phyloP scores from a whole-genome alignment of 1,284 basidiomycete genomes.

The Naganishia albida region DNA sequence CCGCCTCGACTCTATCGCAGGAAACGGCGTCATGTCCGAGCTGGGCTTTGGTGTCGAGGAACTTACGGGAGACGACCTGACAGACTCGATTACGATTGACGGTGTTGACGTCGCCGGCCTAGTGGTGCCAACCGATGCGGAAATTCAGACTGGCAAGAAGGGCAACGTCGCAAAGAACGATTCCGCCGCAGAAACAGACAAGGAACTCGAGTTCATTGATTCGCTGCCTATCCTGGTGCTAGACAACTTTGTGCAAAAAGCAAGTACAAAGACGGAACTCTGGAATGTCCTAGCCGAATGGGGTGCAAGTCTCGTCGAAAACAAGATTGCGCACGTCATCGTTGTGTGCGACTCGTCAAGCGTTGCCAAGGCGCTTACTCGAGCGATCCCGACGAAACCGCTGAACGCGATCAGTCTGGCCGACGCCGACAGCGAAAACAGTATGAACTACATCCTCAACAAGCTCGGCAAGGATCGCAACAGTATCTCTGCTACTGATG shows the following conservation, averaged over 20 bases:
- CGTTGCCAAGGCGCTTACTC: slow-evolving; percentile 77
- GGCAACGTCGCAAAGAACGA: slow-evolving; percentile 1
- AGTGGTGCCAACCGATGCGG: slow-evolving; percentile 4
- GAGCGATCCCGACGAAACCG: slow-evolving; percentile 84
- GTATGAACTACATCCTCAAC: slow-evolving; percentile 76
- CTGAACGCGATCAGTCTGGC: slow-evolving; percentile 73
- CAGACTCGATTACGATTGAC: slow-evolving; percentile 34
- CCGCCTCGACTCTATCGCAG: slow-evolving; percentile 73
- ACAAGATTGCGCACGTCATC: slow-evolving; percentile 86
- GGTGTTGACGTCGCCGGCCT: slow-evolving; percentile 38
- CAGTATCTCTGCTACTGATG: slow-evolving; percentile 56
- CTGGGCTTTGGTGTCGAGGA: slow-evolving; percentile 74
- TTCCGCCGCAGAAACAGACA: slow-evolving; percentile 42
- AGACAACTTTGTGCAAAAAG: slow-evolving; percentile 70
- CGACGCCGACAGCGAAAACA: slow-evolving; percentile 80
- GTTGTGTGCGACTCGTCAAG: slow-evolving; percentile 88
- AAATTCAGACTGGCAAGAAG: not conserved
- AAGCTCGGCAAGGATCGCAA: slow-evolving; percentile 60
- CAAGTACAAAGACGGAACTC: slow-evolving; percentile 67
- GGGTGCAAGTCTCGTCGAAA: slow-evolving; percentile 78
- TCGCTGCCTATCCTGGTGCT: slow-evolving; percentile 82
- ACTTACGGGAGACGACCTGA: slow-evolving; percentile 56
- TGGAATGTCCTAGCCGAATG: slow-evolving; percentile 78
- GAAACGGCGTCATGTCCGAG: slow-evolving; percentile 79
- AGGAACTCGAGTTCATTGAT: slow-evolving; percentile 58